Percentiles rank a stretch among this genome's conserved stretches.
phyloP scores from a whole-genome alignment of 371 early-diverging fungal species.

The Actinomortierella ambigua region DNA sequence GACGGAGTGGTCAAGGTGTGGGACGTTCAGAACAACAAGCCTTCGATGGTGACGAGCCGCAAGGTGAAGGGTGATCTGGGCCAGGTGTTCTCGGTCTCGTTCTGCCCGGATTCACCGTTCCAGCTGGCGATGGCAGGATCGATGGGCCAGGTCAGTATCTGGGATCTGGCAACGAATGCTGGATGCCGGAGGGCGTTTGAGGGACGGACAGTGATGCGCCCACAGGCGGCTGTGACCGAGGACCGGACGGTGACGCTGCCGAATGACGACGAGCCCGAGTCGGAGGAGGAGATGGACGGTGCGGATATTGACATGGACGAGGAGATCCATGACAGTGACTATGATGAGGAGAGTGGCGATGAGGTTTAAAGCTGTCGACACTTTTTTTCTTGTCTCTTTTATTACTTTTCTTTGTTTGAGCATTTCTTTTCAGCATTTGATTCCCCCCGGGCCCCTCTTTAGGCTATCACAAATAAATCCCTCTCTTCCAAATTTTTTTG shows the following conservation, averaged over 20 bases:
- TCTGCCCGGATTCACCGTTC: slow-evolving; percentile 89
- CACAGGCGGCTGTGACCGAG: slow-evolving; percentile 40
- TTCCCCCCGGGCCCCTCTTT: no score
- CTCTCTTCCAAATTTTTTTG: no score
- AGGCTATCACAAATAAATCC: no score
- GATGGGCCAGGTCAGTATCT: slow-evolving; percentile 84
- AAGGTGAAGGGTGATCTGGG: slow-evolving; percentile 82
- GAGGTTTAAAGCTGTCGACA: slow-evolving; percentile 25
- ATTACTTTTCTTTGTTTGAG: not conserved
- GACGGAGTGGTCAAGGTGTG: slow-evolving; percentile 94
- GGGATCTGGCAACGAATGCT: slow-evolving; percentile 90
- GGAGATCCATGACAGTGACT: slow-evolving; percentile 44
- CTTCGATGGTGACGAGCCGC: slow-evolving; percentile 79
- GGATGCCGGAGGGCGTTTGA: slow-evolving; percentile 76
- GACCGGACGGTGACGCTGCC: slow-evolving; percentile 50
- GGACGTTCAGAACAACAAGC: slow-evolving; percentile 77
- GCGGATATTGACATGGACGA: slow-evolving; percentile 51
- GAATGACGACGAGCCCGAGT: slow-evolving; percentile 58
- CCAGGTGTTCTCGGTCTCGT: slow-evolving; percentile 82
- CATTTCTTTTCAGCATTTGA: not conserved
- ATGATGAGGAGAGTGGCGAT: slow-evolving; percentile 47
- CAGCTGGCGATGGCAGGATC: slow-evolving; percentile 88
- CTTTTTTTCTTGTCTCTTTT: slow-evolving; percentile 1
- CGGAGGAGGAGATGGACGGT: slow-evolving; percentile 53
- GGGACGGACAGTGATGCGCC: slow-evolving; percentile 46